These are phyloP conservation scores for Wickerhamiella hasegawae DNA, from an alignment of 805 yeast genomes.

Conservation along the genomic window DNA sequence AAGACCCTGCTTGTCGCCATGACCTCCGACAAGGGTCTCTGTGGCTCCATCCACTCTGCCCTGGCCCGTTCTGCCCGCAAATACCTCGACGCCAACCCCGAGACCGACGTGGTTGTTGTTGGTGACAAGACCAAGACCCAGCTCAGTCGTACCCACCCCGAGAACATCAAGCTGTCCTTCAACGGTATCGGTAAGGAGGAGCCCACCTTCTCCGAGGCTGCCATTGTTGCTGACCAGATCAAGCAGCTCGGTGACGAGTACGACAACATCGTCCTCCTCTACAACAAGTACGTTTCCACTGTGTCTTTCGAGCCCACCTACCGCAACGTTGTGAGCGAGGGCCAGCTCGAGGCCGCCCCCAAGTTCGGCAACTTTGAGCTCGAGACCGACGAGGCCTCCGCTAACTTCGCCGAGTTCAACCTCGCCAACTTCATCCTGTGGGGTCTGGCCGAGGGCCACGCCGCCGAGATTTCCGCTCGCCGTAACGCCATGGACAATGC, in stretches of 20 bases:
- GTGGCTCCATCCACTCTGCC: slow-evolving; percentile 97
- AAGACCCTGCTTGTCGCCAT: slow-evolving; percentile 73
- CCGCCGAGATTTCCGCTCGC: slow-evolving; percentile 95
- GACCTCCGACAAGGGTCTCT: slow-evolving; percentile 94
- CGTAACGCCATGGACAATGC: slow-evolving; percentile 99
- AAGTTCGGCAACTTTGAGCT: slow-evolving; percentile 69
- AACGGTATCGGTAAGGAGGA: slow-evolving; percentile 93
- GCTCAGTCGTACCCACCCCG: slow-evolving; percentile 65
- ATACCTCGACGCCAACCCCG: slow-evolving; percentile 44
- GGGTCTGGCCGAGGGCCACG: slow-evolving; percentile 96
- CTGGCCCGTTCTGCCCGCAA: slow-evolving; percentile 75
- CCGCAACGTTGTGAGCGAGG: slow-evolving; percentile 50
- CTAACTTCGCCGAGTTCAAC: slow-evolving; percentile 58
- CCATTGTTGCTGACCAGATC: slow-evolving; percentile 78
- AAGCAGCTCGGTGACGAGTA: slow-evolving; percentile 38
- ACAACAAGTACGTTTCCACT: slow-evolving; percentile 76
- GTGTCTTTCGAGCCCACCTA: slow-evolving; percentile 78
- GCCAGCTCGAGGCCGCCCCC: slow-evolving; percentile 67
- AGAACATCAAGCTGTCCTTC: slow-evolving; percentile 56
- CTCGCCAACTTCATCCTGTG: slow-evolving; percentile 78
- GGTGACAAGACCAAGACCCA: slow-evolving; percentile 94
- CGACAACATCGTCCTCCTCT: slow-evolving; percentile 63
- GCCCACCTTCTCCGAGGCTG: slow-evolving; percentile 82
- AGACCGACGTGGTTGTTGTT: slow-evolving; percentile 65
- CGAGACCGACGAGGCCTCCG: slow-evolving; percentile 26